A percentile compares a stretch with the other conserved stretches of the same genome.
Evolutionary conservation across 1,284 basidiomycete species (phyloP).

Genomic region (Cutaneotrichosporon spelunceum): DNA sequence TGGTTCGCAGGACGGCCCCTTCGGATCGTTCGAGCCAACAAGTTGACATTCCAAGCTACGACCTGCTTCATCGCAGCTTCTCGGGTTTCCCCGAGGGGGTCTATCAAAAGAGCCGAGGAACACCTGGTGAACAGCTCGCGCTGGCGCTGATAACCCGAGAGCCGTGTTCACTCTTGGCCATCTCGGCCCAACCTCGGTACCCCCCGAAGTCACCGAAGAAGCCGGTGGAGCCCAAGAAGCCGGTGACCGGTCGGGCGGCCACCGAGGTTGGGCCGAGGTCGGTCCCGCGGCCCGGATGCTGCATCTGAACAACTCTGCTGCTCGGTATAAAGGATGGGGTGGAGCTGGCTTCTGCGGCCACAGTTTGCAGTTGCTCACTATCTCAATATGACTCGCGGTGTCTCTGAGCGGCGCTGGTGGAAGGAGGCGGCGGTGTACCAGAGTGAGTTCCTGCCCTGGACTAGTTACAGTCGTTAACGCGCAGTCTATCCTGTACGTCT

Average conservation of each 20-base stretch:
- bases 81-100: background rate
- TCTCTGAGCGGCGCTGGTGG: conserved; percentile 15
- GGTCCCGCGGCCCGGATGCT: background rate
- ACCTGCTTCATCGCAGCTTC: background rate
- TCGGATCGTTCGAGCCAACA: background rate
- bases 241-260: conserved; percentile 1
- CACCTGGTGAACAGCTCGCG: no score
- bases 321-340: background rate
- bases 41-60: background rate
- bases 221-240: no score
- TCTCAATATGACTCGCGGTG: background rate
- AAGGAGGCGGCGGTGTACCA: conserved; percentile 19
- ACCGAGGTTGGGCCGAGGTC: background rate
- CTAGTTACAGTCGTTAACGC: background rate
- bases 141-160: no score
- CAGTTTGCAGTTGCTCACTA: background rate
- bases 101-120: no score
- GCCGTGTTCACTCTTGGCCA: no score
- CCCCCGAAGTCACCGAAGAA: no score
- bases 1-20: background rate
- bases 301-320: background rate
- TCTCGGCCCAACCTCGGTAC: no score
- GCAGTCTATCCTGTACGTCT: conserved; percentile 16
- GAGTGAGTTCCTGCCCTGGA: conserved; percentile 1
- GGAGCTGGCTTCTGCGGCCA: background rate